A percentile compares a stretch with the other conserved stretches of the same genome.
Conservation (phyloP, 768 basidiomycete genomes). For the Leccinum disarticulatum region DNA sequence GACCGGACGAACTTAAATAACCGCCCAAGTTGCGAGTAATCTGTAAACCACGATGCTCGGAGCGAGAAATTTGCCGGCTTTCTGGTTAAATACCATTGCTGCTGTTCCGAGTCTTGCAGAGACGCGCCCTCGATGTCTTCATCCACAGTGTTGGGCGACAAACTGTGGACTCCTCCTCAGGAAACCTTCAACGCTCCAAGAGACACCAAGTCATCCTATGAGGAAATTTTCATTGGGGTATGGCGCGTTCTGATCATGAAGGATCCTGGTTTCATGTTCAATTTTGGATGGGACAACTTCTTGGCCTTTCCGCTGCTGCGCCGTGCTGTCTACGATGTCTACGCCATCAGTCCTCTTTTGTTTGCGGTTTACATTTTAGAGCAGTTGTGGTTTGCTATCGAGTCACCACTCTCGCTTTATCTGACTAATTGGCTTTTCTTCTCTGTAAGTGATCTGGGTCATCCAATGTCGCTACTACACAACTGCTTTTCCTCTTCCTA, state of each 20-base stretch:
- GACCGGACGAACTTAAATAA: too few species aligned
- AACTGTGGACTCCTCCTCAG: not conserved
- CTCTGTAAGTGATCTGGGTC: slow-evolving; percentile 11
- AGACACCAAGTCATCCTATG: not conserved
- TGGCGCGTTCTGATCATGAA: slow-evolving; percentile 26
- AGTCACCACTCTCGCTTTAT: slow-evolving; percentile 20
- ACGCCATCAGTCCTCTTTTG: slow-evolving; percentile 22
- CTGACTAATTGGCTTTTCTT: slow-evolving; percentile 23
- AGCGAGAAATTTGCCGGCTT: not conserved
- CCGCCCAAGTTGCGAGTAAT: too few species aligned
- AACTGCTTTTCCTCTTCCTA: not conserved
- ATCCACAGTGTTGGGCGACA: not conserved
- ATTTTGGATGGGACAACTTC: slow-evolving; percentile 10
- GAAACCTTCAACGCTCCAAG: not conserved
- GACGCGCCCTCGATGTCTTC: not conserved
- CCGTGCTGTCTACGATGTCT: slow-evolving; percentile 22
- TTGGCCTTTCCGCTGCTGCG: slow-evolving; percentile 5
- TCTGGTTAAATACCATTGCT: too few species aligned
- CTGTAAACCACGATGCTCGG: not conserved
- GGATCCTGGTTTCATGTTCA: slow-evolving; percentile 7
- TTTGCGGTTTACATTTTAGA: slow-evolving; percentile 11
- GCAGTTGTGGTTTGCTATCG: slow-evolving; percentile 22
- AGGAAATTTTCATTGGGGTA: slow-evolving; percentile 22
- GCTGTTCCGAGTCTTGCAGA: not conserved
- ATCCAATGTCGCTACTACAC: not conserved